Base-by-base conservation (phyloP, 1,139 yeast species). In the Geotrichum phurueaensis region DNA sequence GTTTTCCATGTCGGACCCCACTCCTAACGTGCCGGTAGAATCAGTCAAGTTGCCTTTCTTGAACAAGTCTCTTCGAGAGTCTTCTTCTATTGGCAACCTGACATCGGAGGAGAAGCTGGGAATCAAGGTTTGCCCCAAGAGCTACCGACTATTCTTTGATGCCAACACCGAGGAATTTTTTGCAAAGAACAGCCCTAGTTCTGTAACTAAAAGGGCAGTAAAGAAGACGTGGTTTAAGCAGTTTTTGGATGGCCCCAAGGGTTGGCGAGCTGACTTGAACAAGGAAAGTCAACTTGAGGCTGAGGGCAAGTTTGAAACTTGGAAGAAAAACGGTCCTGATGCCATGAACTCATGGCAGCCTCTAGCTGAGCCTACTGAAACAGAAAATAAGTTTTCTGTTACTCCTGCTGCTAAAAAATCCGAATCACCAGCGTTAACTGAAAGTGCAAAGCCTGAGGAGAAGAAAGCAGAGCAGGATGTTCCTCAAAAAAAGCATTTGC, bases 91-190 rank as follows among this genome's bases (percentile, higher is more conserved):
- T 13, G 60, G 56, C 31, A 56, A 57, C 12, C 31, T 53, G 43
- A 61, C 50, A 31, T 60, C 62, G 7, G 81, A 81, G 60, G 84
- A 96, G 33, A 87, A 85, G 18, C 77, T 94, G 73, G 85, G 85
- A 70, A 92, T 94, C 22, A 85, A 90, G 54, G 83, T 94, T 47
- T 85, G 94, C 69, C 84, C 86, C 69, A 87, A 86, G 66, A 85
- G 92, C 2, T 95, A 90, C 73, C 81, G 88, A 64, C 76, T 94
- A 68, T 86, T 88, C 70, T 90, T 92, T 70, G 96, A 89, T 70
- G 81, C 87, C 3, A 86, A 83, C n/a, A 84, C 96, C 0, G 84
- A 83, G 65, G 98, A 92, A 74, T 87, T 86, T 66, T 90, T 88
- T 70, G 81, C 91, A 1, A 65, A 75, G 20, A 57, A 56, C 22